Base-by-base conservation (phyloP, 768 basidiomycete genomes). In the Nidula microcarpa region DNA sequence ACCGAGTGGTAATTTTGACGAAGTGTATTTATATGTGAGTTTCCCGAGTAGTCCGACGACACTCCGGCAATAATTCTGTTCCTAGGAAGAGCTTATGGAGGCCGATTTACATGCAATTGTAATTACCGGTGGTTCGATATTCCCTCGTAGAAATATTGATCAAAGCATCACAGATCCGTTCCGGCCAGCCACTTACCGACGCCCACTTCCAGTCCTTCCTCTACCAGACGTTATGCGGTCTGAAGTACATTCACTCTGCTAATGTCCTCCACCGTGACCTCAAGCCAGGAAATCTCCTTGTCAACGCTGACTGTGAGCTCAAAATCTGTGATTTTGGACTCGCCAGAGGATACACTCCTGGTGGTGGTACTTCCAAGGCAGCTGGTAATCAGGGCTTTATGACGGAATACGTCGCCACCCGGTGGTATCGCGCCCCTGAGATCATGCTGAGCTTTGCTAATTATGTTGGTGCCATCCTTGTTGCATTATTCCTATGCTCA, bases 301-400 rank as follows among this genome's bases (percentile, higher is more conserved):
- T 98, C 57, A 98, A 98, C 66, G 96, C 97, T 35, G 97, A 99
- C 70, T 98, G 97, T 64, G 93, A 95, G 67, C 84, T 96, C 65
- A 95, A 97, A 76, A 98, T 99, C 60, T 99, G 97, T 65, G 96
- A 99, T 71, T 99, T 99, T 67, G 97, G 97, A 44, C 83, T 99
- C 37, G 96, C 97, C 3, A 78, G 95, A 65, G 94, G 94, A 2
- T 96, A 94, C 69, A 92, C 88, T 17, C 92, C 92, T 4, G 90
- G 88, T 16, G 81, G 86, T 45, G 87, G 89, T 34, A 83, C 81
- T 35, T 86, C 83, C 50, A 84, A 79, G 58, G 79, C 85, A 0
- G 84, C 87, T 17, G 86, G 87, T 36, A 89, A 90, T 62, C 89
- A 88, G 63, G 96, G 96, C 0, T 98, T 98, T 73, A 98, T 98